Conservation (phyloP, 1,284 basidiomycete genomes). For the Salmacisia buchloeana region DNA sequence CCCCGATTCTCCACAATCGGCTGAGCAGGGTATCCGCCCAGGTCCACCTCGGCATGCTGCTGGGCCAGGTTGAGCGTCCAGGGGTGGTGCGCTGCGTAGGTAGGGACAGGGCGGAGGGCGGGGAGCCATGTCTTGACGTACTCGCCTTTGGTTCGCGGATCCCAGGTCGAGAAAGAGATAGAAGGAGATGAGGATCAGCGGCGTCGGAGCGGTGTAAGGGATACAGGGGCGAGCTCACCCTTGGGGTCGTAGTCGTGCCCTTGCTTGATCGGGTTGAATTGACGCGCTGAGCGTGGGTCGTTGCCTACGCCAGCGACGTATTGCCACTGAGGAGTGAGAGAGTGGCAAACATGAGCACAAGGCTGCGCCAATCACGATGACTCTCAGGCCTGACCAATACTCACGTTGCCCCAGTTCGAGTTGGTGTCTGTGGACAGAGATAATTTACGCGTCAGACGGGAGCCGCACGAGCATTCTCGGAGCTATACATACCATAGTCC, state of each 20-base stretch:
- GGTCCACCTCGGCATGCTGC: background rate
- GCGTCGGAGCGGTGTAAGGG: background rate
- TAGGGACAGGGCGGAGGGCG: slow-evolving; percentile 11
- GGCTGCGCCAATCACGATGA: no score
- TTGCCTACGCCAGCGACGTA: slow-evolving; percentile 45
- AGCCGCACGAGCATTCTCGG: background rate
- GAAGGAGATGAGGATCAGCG: background rate
- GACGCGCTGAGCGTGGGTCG: slow-evolving; percentile 34
- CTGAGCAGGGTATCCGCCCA: slow-evolving; percentile 21
- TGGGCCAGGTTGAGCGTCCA: slow-evolving; percentile 19
- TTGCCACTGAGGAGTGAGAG: slow-evolving; percentile 22
- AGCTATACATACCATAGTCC: slow-evolving; percentile 28
- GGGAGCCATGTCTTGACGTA: slow-evolving; percentile 33
- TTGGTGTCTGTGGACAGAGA: background rate
- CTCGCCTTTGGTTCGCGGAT: no score
- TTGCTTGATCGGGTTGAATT: slow-evolving; percentile 45
- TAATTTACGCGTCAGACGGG: background rate
- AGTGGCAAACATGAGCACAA: no score
- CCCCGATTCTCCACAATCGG: slow-evolving; percentile 33
- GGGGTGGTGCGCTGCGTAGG: slow-evolving; percentile 27
- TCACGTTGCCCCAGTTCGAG: slow-evolving; percentile 7
- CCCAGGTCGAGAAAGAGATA: background rate
- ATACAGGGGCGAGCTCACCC: slow-evolving; percentile 18
- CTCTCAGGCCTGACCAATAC: no score
- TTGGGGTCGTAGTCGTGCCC: slow-evolving; percentile 35